Evolutionary conservation across 306 rosid genomes (phyloP).

Genomic region (Begonia masoniana): DNA sequence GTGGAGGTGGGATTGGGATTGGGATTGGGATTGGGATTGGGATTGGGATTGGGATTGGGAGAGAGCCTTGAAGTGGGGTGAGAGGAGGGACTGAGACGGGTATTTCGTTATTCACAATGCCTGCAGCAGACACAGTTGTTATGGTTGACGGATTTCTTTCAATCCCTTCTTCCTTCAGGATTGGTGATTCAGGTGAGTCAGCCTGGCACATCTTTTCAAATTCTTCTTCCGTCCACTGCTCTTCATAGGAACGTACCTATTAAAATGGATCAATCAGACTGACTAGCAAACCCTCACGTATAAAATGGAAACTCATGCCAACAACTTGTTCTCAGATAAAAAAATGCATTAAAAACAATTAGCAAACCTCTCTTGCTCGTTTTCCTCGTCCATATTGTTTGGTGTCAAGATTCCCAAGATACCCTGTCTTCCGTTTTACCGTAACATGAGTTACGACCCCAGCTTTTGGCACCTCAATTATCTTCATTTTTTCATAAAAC

Average conservation of each 20-base stretch:
- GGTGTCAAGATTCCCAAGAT: conserved; percentile 73
- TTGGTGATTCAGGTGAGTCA: conserved; percentile 64
- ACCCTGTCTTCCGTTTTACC: conserved; percentile 59
- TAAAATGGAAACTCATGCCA: not conserved
- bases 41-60: conserved; percentile 18
- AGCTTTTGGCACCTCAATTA: conserved; percentile 60
- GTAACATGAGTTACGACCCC: conserved; percentile 37
- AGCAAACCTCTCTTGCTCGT: conserved; percentile 94
- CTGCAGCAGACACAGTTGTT: conserved; percentile 25
- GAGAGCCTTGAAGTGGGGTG: conserved; percentile 18
- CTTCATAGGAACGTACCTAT: conserved; percentile 96
- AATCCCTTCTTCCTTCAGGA: conserved; percentile 34
- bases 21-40: conserved; percentile 19
- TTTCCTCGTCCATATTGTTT: conserved; percentile 93
- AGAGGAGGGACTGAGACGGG: conserved; percentile 23
- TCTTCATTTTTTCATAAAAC: conserved; percentile 79
- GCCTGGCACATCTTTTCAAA: conserved; percentile 92
- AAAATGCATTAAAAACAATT: conserved; percentile 6
- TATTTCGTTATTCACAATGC: conserved; percentile 30
- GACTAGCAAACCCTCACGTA: not conserved
- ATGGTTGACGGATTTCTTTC: conserved; percentile 26
- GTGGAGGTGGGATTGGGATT: conserved; percentile 19
- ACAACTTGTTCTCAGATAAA: not conserved
- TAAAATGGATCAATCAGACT: conserved; percentile 3
- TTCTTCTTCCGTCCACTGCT: conserved; percentile 99